Evolutionary conservation across 2,329 filamentous ascomycete genomes (phyloP).

Genomic region (Gaeumannomyces tritici): DNA sequence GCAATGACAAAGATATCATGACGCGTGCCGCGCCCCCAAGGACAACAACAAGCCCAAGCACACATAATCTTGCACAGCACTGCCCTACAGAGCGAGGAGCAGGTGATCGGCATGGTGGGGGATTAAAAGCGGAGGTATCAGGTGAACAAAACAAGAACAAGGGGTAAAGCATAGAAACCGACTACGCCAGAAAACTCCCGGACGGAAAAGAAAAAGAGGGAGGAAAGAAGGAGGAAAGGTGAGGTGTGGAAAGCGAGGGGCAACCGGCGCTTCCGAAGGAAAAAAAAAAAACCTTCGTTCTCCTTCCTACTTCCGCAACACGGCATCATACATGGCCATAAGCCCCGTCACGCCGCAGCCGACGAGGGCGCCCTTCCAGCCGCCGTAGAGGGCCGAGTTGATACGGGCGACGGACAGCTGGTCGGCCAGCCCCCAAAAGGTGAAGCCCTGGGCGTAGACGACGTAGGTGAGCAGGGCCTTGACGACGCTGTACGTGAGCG

Average conservation of each 20-base stretch:
- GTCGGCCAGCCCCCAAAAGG: conserved; percentile 52
- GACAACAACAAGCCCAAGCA: not conserved
- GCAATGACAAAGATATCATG: not conserved
- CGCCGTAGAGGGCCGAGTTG: conserved; percentile 58
- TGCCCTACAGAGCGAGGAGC: not conserved
- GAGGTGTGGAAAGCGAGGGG: not conserved
- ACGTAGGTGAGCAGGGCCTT: conserved; percentile 78
- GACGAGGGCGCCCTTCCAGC: conserved; percentile 59
- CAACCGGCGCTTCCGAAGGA: not conserved
- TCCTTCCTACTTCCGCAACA: conserved; percentile 56
- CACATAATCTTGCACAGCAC: not conserved
- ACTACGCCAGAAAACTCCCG: not conserved
- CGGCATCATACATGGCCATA: conserved; percentile 67
- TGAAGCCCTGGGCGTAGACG: conserved; percentile 62
- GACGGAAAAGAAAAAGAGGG: not conserved
- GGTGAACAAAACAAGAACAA: not conserved
- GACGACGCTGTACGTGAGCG: conserved; percentile 79
- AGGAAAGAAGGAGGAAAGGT: not conserved
- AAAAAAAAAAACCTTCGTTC: not conserved
- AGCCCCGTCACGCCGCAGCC: conserved; percentile 59
- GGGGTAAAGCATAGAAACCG: not conserved
- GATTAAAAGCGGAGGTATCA: conserved; percentile 1
- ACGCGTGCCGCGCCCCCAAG: not conserved
- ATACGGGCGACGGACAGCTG: conserved; percentile 52
- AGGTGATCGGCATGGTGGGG: not conserved